These are phyloP conservation scores for Yamadazyma atmosphaerica DNA, from an alignment of 1,139 yeast species.

Conservation along the genomic window DNA sequence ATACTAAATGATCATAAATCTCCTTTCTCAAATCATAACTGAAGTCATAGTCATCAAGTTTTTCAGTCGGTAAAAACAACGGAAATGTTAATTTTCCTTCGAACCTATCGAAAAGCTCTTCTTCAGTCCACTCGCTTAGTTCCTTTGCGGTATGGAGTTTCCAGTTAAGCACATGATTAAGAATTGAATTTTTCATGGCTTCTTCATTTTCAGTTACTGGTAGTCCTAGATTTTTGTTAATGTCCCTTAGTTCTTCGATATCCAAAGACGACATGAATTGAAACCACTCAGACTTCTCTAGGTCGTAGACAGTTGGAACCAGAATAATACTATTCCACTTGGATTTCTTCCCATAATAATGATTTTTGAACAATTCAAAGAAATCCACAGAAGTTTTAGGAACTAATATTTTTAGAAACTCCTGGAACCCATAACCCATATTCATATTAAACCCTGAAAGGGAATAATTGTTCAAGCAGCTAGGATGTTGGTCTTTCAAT, in stretches of 20 bases:
- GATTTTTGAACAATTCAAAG: background rate
- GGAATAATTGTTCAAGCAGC: background rate
- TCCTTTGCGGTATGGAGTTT: background rate
- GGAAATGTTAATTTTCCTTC: conserved; percentile 4
- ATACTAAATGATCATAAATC: conserved; percentile 18
- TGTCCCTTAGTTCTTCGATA: conserved; percentile 3
- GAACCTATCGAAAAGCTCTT: conserved; percentile 5
- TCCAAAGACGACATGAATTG: conserved; percentile 5
- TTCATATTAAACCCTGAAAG: background rate
- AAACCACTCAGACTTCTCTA: conserved; percentile 1
- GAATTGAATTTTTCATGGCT: background rate
- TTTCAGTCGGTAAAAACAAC: conserved; percentile 3
- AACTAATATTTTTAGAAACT: background rate
- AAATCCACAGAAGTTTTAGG: background rate
- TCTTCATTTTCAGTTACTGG: background rate
- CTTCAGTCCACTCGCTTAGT: conserved; percentile 4
- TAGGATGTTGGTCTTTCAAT: background rate
- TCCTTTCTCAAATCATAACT: conserved; percentile 1
- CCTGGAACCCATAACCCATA: background rate
- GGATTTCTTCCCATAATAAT: background rate
- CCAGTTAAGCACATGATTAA: conserved; percentile 2
- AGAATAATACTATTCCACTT: background rate
- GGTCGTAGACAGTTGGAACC: background rate
- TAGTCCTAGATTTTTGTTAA: background rate
- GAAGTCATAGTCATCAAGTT: background rate